A percentile compares a stretch with the other conserved stretches of the same genome.
Conservation (phyloP, 768 basidiomycete species). For the Russula lepida region DNA sequence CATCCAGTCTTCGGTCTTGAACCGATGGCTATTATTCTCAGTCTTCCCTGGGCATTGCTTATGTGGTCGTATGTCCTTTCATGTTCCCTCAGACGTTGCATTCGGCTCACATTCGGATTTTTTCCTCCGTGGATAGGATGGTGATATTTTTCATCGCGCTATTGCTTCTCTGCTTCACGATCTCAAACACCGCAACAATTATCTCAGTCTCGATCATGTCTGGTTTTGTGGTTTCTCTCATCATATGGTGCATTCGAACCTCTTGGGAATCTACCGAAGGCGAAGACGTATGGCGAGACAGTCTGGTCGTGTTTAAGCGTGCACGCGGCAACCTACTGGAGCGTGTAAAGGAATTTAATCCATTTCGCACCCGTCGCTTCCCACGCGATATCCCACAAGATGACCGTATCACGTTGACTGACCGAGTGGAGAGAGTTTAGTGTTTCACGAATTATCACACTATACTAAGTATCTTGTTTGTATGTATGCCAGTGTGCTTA, state of each 20-base stretch:
- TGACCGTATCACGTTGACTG: background rate
- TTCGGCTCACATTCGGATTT: background rate
- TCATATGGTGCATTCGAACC: constrained; percentile 1
- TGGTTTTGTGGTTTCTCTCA: background rate
- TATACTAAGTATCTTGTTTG: background rate
- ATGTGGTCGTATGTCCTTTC: constrained; percentile 13
- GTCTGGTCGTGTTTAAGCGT: background rate
- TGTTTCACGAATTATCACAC: background rate
- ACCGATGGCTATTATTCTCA: constrained; percentile 11
- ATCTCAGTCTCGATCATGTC: background rate
- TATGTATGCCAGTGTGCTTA: background rate
- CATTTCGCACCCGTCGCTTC: background rate
- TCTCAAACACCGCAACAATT: constrained; percentile 5
- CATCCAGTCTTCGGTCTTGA: constrained; percentile 5
- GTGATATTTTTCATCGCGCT: constrained; percentile 11
- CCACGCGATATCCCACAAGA: no score
- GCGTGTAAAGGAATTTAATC: background rate
- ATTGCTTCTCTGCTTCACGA: constrained; percentile 7
- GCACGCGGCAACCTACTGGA: background rate
- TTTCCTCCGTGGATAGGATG: background rate
- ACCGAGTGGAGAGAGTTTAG: background rate
- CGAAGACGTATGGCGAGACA: background rate
- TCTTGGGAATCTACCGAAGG: background rate
- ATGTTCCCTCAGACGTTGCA: background rate
- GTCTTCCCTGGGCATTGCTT: constrained; percentile 11